Evolutionary conservation across 192 early-diverging fungal genomes (phyloP), one percentile per base, ranked within the genome.

Genomic region (Coemansia javaensis): DNA sequence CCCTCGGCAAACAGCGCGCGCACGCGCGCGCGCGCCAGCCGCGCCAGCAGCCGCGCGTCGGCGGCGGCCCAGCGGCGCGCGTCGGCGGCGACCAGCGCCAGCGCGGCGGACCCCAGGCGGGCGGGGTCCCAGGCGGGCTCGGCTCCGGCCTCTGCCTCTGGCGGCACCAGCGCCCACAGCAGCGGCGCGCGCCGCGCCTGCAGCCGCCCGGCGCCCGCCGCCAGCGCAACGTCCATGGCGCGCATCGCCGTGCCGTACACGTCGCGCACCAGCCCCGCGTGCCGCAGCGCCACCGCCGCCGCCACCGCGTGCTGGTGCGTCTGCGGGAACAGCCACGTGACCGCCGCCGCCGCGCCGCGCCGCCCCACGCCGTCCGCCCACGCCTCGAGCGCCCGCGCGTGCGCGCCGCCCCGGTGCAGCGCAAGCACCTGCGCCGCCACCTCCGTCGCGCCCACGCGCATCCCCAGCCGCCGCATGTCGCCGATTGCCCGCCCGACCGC

Each of bases 391-490:
- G 61, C 48, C 4, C 33, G 32, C 6, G 18, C 7, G 44, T 64
- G 34, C 32, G 25, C 21, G 5, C 52, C 52, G 3, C 64, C 49
- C 8, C 13, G 20, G 9, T 39, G 32, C 17, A 37, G 34, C 2
- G 61, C 61, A n/a, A 38, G 56, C 17, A 64, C 43, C 4, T 37
- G 40, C 0, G 56, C 56, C 6, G 51, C 56, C 12, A 47, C 39
- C 47, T 72, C 68, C 1, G 68, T 72, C 27, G 68, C 68, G 4
- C 68, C 68, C 7, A 72, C 40, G 0, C 56, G 52, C 33, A 72
- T 39, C 0, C 53, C 62, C 24, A 59, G 25, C 34, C 14, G 21
- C 31, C 35, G 40, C 61, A 72, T 72, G 20, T 72, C 61, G 9
- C 51, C 56, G n/a, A 72, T 40, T 2, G 52, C 44, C 15, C 35